Conservation (phyloP, 2,329 filamentous ascomycete species). For the Juglanconis oblonga region DNA sequence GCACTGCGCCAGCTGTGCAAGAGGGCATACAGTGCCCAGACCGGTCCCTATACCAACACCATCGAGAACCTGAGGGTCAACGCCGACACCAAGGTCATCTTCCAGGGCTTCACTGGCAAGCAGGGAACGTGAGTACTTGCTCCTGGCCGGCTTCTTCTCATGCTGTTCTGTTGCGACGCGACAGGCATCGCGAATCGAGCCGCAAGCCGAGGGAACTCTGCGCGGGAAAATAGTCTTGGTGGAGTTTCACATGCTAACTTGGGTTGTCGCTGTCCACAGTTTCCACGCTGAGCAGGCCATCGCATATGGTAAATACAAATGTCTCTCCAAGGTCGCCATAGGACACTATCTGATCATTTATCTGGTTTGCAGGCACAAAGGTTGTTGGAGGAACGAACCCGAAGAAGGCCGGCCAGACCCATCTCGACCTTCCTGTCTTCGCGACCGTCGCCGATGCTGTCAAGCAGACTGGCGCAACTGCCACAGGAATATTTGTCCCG, state of each 20-base stretch:
- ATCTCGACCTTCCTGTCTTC: conserved; percentile 92
- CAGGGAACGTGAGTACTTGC: conserved; percentile 78
- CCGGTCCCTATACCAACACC: conserved; percentile 68
- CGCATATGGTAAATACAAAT: conserved; percentile 76
- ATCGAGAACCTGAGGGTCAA: conserved; percentile 90
- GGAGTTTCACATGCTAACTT: conserved; percentile 26
- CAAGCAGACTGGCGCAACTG: conserved; percentile 85
- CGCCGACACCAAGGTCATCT: conserved; percentile 88
- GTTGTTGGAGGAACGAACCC: conserved; percentile 98
- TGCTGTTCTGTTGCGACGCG: neutral
- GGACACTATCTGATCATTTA: conserved; percentile 10
- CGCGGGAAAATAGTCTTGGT: neutral
- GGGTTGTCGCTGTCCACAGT: conserved; percentile 45
- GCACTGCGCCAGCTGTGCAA: conserved; percentile 62
- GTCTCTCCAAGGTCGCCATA: neutral
- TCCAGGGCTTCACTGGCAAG: conserved; percentile 96
- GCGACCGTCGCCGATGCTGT: conserved; percentile 83
- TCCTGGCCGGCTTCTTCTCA: conserved; percentile 12
- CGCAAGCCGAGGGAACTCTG: neutral
- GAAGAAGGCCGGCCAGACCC: conserved; percentile 91
- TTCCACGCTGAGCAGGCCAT: conserved; percentile 98
- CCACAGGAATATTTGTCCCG: conserved; percentile 96
- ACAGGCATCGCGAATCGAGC: neutral
- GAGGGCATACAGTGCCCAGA: conserved; percentile 72
- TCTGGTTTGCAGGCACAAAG: conserved; percentile 69